Evolutionary conservation across 139 green algal species (phyloP).

Genomic region (Chlorella sp.): DNA sequence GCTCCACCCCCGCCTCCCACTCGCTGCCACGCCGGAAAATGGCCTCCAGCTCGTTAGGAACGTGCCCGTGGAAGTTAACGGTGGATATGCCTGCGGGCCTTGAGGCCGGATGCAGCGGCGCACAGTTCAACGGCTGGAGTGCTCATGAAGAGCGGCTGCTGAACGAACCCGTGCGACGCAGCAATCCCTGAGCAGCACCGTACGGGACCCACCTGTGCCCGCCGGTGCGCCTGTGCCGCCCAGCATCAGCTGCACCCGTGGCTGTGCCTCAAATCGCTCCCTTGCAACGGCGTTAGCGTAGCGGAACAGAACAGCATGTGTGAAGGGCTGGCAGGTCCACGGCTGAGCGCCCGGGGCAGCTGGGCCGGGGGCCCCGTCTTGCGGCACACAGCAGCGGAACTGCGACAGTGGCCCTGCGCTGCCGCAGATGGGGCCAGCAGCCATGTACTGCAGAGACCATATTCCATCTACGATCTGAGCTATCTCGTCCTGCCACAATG

Average conservation of each 20-base stretch:
- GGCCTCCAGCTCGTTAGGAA: constrained; percentile 49
- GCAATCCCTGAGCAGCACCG: no score
- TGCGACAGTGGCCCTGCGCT: constrained; percentile 18
- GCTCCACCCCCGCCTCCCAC: constrained; percentile 43
- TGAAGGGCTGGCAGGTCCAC: background rate
- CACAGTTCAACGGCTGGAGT: background rate
- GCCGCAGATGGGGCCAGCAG: constrained; percentile 38
- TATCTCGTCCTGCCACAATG: background rate
- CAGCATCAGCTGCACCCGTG: constrained; percentile 28
- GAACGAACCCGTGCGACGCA: no score
- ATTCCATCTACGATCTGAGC: constrained; percentile 19
- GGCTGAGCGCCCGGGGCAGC: background rate
- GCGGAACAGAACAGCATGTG: constrained; percentile 40
- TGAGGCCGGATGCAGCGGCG: no score
- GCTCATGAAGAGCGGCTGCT: background rate
- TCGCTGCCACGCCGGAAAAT: constrained; percentile 41
- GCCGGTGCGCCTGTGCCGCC: constrained; percentile 3
- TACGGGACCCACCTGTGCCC: constrained; percentile 24
- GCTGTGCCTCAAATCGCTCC: constrained; percentile 15
- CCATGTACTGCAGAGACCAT: constrained; percentile 51
- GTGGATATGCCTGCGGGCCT: constrained; percentile 13
- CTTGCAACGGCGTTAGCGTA: constrained; percentile 9
- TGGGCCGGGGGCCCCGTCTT: background rate
- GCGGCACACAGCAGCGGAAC: background rate
- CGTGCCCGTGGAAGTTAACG: constrained; percentile 15